Percentiles rank a stretch among this genome's conserved stretches.
Conservation (phyloP, 352 stramenopile species). For the Plasmopara halstedii region DNA sequence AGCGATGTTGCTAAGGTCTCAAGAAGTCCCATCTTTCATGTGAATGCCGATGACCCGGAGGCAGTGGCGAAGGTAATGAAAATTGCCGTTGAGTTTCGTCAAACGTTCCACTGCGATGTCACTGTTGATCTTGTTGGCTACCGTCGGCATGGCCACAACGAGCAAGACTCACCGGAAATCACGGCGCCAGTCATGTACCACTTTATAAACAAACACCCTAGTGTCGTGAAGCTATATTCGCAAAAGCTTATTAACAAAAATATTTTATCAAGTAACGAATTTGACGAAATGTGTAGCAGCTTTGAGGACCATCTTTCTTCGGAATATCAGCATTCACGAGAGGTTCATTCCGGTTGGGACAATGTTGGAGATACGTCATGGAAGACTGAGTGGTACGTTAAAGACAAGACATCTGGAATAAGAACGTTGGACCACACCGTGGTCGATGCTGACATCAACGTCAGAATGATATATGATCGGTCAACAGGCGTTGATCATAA, state of each 20-base stretch:
- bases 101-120: constrained; percentile 93
- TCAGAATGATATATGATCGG: constrained; percentile 32
- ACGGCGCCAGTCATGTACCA: constrained; percentile 88
- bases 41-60: constrained; percentile 98
- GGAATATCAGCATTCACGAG: constrained; percentile 68
- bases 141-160: constrained; percentile 98
- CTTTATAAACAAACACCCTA: constrained; percentile 82
- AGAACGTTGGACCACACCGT: not conserved
- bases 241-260: constrained; percentile 60
- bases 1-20: constrained; percentile 98
- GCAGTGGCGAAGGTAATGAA: constrained; percentile 89
- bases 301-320: constrained; percentile 58
- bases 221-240: constrained; percentile 68
- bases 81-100: constrained; percentile 84
- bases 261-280: constrained; percentile 41
- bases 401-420: constrained; percentile 16
- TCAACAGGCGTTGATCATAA: constrained; percentile 67
- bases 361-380: constrained; percentile 60
- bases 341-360: constrained; percentile 70
- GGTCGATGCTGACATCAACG: constrained; percentile 10
- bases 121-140: constrained; percentile 99
- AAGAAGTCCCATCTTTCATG: constrained; percentile 88
- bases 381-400: constrained; percentile 51
- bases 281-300: constrained; percentile 37
- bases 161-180: constrained; percentile 88